Evolutionary conservation across 2,329 filamentous ascomycete species (phyloP), one percentile per base, ranked within the genome.

Genomic region (Nigrospora osmanthi): DNA sequence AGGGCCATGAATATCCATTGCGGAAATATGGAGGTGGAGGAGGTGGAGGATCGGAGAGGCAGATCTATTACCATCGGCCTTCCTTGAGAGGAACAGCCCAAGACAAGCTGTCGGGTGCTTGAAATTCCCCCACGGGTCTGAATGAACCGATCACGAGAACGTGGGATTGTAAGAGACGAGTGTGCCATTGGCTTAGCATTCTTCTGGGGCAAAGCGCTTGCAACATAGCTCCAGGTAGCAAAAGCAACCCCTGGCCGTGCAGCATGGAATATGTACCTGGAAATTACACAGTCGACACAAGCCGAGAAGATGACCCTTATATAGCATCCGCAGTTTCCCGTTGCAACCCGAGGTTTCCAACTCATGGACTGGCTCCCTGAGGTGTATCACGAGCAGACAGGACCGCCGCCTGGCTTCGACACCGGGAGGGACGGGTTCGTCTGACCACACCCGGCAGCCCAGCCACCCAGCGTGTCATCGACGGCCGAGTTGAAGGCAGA

Each of bases 1-100:
- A 62, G 56, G 1, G 71, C 81, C 45, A 67, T 72, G 37, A 69
- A 82, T 4, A 64, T 71, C 42, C 50, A 47, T 10, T 61, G 73
- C 47, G 59, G 59, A 7, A 51, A 59, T 7, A 59, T 61, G 28
- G 68, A 76, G 53, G 50, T 70, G 35, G 43, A 49, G 11, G 54
- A 59, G 7, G 60, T 69, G 47, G 43, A 51, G 0, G 46, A 49
- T 51, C 54, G 19, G 57, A 59, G 35, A 59, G 59, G 49, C 67
- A 61, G 53, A 47, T 54, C 10, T 6, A 28, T 7, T 7, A 28
- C n/a, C n/a, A n/a, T n/a, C n/a, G n/a, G n/a, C n/a, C n/a, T n/a
- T n/a, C n/a, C n/a, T 36, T 11, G 57, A 67, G 9, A 56, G 69
- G 41, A 66, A 59, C 15, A 58, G 69, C 46, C 69, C 69, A 0